Percentiles rank a stretch among this genome's conserved stretches.
Conservation (phyloP, 2,329 filamentous ascomycete genomes). For the Rhynchosporium graminicola region DNA sequence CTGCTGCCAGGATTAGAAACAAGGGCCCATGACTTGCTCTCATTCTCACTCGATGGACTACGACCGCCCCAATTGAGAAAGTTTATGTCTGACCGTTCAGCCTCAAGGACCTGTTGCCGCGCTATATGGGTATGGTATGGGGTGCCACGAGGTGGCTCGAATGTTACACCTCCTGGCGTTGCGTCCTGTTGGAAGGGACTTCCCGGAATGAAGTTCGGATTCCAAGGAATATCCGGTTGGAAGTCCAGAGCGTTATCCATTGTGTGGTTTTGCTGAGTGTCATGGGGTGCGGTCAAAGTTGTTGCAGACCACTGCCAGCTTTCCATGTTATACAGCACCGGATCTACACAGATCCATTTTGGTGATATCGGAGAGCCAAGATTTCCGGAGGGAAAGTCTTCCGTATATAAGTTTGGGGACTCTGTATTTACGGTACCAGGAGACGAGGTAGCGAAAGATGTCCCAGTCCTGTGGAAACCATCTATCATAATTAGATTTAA, state of each 20-base stretch:
- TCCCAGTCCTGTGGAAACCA: conserved; percentile 26
- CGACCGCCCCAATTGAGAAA: conserved; percentile 35
- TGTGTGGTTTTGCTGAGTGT: conserved; percentile 19
- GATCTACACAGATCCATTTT: conserved; percentile 12
- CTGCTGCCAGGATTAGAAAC: conserved; percentile 26
- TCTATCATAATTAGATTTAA: conserved; percentile 24
- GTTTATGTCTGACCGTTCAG: conserved; percentile 11
- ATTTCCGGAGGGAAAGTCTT: conserved; percentile 24
- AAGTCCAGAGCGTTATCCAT: conserved; percentile 10
- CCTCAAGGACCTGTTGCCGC: conserved; percentile 70
- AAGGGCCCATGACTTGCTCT: conserved; percentile 31
- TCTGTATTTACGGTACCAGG: conserved; percentile 16
- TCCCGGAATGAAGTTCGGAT: conserved; percentile 25
- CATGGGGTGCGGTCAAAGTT: conserved; percentile 16
- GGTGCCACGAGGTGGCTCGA: conserved; percentile 60
- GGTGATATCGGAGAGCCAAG: conserved; percentile 18
- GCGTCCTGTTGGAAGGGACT: conserved; percentile 24
- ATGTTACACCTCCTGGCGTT: conserved; percentile 25
- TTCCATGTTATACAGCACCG: conserved; percentile 17
- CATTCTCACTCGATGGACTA: conserved; percentile 29
- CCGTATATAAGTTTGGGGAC: conserved; percentile 23
- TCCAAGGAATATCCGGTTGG: conserved; percentile 31
- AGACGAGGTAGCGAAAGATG: conserved; percentile 16
- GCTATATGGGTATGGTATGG: conserved; percentile 65
- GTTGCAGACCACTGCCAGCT: conserved; percentile 22